A percentile compares a stretch with the other conserved stretches of the same genome.
Evolutionary conservation across 192 early-diverging fungal species (phyloP).

Genomic region (Backusella circina): DNA sequence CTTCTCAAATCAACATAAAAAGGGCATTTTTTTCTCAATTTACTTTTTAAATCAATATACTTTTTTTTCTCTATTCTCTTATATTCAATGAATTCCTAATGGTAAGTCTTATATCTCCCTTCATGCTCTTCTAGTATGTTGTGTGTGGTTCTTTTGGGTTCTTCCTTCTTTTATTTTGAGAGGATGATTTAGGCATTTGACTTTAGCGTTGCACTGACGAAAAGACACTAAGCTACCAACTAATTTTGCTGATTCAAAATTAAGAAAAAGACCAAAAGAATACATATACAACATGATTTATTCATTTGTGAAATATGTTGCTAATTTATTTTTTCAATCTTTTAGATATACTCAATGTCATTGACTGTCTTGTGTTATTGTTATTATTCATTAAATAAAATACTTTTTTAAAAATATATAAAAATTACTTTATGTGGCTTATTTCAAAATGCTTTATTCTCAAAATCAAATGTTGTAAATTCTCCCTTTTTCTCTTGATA

Average conservation of each 20-base stretch:
- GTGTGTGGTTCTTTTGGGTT: background rate
- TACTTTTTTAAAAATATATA: background rate
- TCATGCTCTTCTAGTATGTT: background rate
- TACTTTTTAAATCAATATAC: background rate
- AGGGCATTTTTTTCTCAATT: background rate
- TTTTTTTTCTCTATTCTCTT: background rate
- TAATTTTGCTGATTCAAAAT: background rate
- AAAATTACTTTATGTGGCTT: background rate
- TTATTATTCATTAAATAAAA: conserved; percentile 1
- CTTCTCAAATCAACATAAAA: background rate
- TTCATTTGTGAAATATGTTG: background rate
- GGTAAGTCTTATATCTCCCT: background rate
- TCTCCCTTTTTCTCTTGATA: background rate
- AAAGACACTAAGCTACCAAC: conserved; percentile 18
- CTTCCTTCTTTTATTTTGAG: background rate
- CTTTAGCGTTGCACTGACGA: conserved; percentile 20
- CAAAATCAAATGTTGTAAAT: background rate
- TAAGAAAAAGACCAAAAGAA: background rate
- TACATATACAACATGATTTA: background rate
- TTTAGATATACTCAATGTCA: background rate
- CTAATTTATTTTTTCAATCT: background rate
- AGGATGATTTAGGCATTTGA: conserved; percentile 24
- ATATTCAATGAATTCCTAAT: background rate
- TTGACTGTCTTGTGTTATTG: background rate
- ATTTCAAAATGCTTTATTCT: background rate